These are phyloP conservation scores for Talaromyces albobiverticillius DNA, from an alignment of 2,329 filamentous ascomycete species.

Conservation along the genomic window DNA sequence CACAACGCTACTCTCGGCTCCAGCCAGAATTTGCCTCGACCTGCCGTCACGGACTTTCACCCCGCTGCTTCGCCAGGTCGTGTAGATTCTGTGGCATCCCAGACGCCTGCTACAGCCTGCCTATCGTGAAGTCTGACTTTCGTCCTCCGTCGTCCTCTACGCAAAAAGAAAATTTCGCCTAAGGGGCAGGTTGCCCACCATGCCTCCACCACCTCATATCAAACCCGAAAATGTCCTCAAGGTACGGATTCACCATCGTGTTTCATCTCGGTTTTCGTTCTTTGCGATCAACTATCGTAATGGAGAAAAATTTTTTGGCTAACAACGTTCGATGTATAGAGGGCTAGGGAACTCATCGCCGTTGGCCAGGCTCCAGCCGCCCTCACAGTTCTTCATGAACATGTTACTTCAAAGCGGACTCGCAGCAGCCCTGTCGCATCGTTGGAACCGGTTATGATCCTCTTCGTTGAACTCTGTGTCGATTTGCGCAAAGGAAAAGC, in stretches of 20 bases:
- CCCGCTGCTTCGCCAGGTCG: constrained; percentile 15
- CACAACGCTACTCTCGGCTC: constrained; percentile 14
- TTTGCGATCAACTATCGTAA: neutral
- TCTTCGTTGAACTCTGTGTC: constrained; percentile 94
- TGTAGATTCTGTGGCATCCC: constrained; percentile 6
- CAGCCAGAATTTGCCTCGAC: constrained; percentile 15
- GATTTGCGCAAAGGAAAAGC: constrained; percentile 97
- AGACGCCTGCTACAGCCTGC: constrained; percentile 5
- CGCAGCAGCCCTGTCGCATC: constrained; percentile 95
- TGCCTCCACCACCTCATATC: constrained; percentile 95
- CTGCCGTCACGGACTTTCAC: constrained; percentile 14
- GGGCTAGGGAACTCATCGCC: constrained; percentile 97
- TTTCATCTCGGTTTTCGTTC: neutral
- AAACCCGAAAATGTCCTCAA: constrained; percentile 99
- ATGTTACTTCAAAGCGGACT: constrained; percentile 97
- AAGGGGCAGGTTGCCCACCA: constrained; percentile 47
- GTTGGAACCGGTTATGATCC: constrained; percentile 96
- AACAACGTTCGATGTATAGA: constrained; percentile 42
- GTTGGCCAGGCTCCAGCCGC: constrained; percentile 91
- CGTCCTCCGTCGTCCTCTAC: constrained; percentile 3
- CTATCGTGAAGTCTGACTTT: neutral
- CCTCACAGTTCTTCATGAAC: constrained; percentile 93
- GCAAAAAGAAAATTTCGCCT: constrained; percentile 15
- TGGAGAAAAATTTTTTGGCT: constrained; percentile 3
- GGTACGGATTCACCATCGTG: constrained; percentile 36